Percentiles rank a stretch among this genome's conserved stretches.
phyloP scores from a whole-genome alignment of 345 rosid species.

The Bruguiera parviflora region DNA sequence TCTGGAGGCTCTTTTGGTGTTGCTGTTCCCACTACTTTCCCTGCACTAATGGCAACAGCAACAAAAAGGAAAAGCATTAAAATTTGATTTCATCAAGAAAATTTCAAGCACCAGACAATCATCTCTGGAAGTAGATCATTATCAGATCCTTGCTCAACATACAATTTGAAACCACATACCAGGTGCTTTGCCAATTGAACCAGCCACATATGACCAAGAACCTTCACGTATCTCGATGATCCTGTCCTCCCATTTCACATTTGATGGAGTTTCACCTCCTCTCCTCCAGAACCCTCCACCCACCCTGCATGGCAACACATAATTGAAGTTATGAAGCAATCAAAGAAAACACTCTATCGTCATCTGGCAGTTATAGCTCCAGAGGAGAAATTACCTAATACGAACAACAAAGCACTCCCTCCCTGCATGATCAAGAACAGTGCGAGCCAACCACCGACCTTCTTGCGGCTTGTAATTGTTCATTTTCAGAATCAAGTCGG shows the following conservation, averaged over 20 bases:
- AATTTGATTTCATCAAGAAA: background rate
- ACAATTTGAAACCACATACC: constrained; percentile 44
- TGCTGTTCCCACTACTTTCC: constrained; percentile 79
- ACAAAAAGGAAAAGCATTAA: constrained; percentile 15
- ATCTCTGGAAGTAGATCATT: too few species aligned
- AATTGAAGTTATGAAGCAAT: background rate
- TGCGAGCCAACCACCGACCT: constrained; percentile 92
- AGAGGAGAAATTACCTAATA: constrained; percentile 44
- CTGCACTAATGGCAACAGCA: constrained; percentile 63
- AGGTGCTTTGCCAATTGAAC: constrained; percentile 88
- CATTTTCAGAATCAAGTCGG: constrained; percentile 66
- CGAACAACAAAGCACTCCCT: constrained; percentile 81
- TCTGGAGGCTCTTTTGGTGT: constrained; percentile 58
- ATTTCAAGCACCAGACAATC: too few species aligned
- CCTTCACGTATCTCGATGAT: constrained; percentile 84
- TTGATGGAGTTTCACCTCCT: constrained; percentile 69
- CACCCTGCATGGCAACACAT: constrained; percentile 37
- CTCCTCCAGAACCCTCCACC: constrained; percentile 87
- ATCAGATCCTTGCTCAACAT: background rate
- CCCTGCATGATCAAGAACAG: constrained; percentile 87
- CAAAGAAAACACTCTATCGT: too few species aligned
- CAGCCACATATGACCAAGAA: constrained; percentile 79
- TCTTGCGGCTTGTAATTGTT: constrained; percentile 71
- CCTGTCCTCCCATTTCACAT: constrained; percentile 66
- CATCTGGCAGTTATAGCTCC: background rate